Conservation (phyloP, 179 eudicot genomes). For the Beta lomatogona region DNA sequence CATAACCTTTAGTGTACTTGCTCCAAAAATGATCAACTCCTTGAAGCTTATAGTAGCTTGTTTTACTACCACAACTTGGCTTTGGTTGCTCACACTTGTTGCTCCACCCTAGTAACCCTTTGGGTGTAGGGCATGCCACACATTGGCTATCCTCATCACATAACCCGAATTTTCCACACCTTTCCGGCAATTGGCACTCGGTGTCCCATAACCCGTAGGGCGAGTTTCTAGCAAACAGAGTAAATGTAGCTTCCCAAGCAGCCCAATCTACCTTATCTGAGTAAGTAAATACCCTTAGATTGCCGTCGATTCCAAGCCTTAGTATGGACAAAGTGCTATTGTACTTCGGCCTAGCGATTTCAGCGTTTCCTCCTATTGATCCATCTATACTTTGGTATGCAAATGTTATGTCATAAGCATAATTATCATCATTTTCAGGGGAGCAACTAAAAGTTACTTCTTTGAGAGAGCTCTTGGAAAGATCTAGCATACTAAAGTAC, state of each 20-base stretch:
- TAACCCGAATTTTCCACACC: conserved; percentile 53
- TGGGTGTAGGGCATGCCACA: conserved; percentile 57
- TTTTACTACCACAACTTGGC: conserved; percentile 32
- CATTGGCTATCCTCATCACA: conserved; percentile 60
- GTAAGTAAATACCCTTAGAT: conserved; percentile 42
- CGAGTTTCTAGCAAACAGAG: conserved; percentile 30
- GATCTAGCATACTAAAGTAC: conserved; percentile 32
- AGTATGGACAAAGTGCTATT: conserved; percentile 46
- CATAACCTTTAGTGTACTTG: conserved; percentile 50
- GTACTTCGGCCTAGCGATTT: conserved; percentile 42
- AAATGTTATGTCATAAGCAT: conserved; percentile 37
- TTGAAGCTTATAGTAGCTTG: conserved; percentile 39
- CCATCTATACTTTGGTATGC: conserved; percentile 25
- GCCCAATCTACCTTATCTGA: conserved; percentile 31
- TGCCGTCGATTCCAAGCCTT: conserved; percentile 50
- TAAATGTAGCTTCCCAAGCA: conserved; percentile 37
- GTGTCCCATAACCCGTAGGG: conserved; percentile 31
- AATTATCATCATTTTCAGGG: conserved; percentile 27
- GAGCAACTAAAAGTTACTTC: conserved; percentile 26
- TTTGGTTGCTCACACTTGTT: conserved; percentile 43
- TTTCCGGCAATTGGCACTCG: conserved; percentile 49
- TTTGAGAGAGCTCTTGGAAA: conserved; percentile 21
- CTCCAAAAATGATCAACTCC: conserved; percentile 53
- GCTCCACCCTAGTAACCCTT: conserved; percentile 60
- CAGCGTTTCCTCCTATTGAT: conserved; percentile 6